Evolutionary conservation across 805 yeast genomes (phyloP).

Genomic region (Ogataea methanolica): DNA sequence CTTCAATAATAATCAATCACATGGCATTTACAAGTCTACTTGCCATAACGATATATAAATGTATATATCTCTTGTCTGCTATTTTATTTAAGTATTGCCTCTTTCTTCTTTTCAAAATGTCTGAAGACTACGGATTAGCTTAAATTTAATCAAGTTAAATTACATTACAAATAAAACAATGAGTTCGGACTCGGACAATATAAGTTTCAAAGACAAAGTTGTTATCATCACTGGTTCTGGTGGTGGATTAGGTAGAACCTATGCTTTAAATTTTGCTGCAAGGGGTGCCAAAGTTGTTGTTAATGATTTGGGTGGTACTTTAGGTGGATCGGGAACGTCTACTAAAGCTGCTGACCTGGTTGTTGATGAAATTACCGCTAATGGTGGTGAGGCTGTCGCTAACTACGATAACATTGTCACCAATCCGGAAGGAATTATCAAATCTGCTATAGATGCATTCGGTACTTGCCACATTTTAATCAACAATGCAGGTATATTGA

Average conservation of each 20-base stretch:
- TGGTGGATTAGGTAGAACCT: constrained; percentile 89
- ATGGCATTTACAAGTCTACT: too few relatives aligned
- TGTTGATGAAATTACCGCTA: constrained; percentile 71
- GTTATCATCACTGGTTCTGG: constrained; percentile 97
- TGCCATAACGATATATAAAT: too few relatives aligned
- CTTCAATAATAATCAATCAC: too few relatives aligned
- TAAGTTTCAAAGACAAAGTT: constrained; percentile 73
- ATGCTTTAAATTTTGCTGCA: constrained; percentile 81
- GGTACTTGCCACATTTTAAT: constrained; percentile 86
- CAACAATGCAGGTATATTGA: constrained; percentile 92
- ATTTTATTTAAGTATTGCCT: too few relatives aligned
- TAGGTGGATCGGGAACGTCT: constrained; percentile 67
- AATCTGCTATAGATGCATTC: constrained; percentile 79
- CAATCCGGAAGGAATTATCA: constrained; percentile 78
- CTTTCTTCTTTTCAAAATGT: too few relatives aligned
- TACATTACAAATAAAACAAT: neutral
- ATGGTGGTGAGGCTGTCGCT: constrained; percentile 87
- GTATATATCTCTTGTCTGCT: too few relatives aligned
- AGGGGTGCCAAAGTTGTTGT: constrained; percentile 95
- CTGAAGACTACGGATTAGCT: too few relatives aligned
- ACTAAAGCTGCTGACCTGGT: constrained; percentile 81
- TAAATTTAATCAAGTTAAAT: too few relatives aligned
- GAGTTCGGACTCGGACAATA: constrained; percentile 11
- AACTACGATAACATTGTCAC: constrained; percentile 86
- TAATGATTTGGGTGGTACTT: constrained; percentile 86